These are phyloP conservation scores for Pseudogymnoascus sp. DNA, from an alignment of 2,329 filamentous ascomycete genomes.

Conservation along the genomic window DNA sequence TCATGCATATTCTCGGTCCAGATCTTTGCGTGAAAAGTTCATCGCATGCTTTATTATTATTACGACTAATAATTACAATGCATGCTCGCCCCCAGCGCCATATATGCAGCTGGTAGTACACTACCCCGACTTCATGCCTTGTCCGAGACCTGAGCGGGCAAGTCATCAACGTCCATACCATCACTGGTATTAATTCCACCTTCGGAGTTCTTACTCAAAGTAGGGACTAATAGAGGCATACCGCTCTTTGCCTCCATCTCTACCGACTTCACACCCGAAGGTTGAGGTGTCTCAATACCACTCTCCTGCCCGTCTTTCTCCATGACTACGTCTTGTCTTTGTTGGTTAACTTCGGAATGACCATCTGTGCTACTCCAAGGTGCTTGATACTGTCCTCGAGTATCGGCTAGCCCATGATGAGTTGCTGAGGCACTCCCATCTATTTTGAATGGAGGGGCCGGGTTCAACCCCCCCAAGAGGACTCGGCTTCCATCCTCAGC, in stretches of 20 bases:
- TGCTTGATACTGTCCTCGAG: background rate
- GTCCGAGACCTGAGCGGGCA: background rate
- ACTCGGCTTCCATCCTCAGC: background rate
- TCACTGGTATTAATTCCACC: background rate
- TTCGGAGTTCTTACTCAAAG: background rate
- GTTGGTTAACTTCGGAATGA: background rate
- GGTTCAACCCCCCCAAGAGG: background rate
- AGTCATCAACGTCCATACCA: background rate
- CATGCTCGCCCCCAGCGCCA: background rate
- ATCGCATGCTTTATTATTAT: background rate
- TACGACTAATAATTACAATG: constrained; percentile 4
- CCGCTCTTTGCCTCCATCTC: constrained; percentile 3
- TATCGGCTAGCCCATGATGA: background rate
- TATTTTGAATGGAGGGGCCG: background rate
- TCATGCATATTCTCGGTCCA: background rate
- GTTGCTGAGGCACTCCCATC: background rate
- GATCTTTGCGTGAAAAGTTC: background rate
- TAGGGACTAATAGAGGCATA: background rate
- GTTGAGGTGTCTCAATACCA: background rate
- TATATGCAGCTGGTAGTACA: background rate
- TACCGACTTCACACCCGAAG: background rate
- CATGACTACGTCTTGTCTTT: background rate
- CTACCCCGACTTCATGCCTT: background rate
- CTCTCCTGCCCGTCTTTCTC: background rate
- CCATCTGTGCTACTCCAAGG: background rate